Evolutionary conservation across 2,329 filamentous ascomycete genomes (phyloP).

Genomic region (Penicillium corylophilum): DNA sequence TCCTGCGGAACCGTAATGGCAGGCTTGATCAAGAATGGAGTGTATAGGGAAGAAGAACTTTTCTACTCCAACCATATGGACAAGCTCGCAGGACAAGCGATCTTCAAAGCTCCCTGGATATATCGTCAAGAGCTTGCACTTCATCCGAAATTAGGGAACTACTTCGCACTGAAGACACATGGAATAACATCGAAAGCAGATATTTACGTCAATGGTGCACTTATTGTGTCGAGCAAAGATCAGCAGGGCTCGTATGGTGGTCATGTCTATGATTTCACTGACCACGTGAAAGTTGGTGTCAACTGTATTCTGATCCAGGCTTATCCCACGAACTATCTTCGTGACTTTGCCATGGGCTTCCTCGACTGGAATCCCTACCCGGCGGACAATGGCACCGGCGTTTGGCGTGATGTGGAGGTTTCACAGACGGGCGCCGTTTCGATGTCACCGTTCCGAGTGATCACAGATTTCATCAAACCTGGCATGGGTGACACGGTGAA

Average conservation of each 20-base stretch:
- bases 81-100: constrained; percentile 42
- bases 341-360: constrained; percentile 60
- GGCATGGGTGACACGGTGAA: constrained; percentile 38
- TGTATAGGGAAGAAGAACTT: constrained; percentile 54
- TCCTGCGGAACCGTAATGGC: constrained; percentile 58
- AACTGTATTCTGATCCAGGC: constrained; percentile 57
- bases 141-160: constrained; percentile 31
- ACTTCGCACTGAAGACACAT: constrained; percentile 57
- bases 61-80: constrained; percentile 57
- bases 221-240: constrained; percentile 48
- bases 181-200: constrained; percentile 62
- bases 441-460: constrained; percentile 46
- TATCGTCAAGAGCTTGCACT: constrained; percentile 57
- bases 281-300: constrained; percentile 32
- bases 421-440: constrained; percentile 55
- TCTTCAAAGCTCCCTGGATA: constrained; percentile 58
- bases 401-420: constrained; percentile 61
- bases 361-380: constrained; percentile 64
- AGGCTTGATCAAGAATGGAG: constrained; percentile 53
- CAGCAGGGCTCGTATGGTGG: constrained; percentile 61
- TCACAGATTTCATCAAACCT: constrained; percentile 42
- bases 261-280: constrained; percentile 56
- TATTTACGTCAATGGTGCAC: constrained; percentile 58
- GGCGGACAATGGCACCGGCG: constrained; percentile 61
- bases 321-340: constrained; percentile 59